phyloP scores from a whole-genome alignment of 116 monocot species.

The Trichopus zeylanicus region DNA sequence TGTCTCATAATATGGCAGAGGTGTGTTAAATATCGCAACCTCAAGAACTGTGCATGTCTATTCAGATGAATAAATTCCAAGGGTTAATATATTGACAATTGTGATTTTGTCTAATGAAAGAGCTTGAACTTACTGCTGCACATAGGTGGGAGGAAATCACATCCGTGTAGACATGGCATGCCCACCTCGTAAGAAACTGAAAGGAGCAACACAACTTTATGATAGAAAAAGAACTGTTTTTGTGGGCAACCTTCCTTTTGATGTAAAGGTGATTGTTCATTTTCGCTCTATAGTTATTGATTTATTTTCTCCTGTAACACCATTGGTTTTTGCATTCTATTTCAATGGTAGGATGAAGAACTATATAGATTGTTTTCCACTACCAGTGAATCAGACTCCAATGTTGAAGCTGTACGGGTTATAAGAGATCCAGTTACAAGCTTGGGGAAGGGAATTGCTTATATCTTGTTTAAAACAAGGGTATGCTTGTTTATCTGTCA shows the following conservation, averaged over 20 bases:
- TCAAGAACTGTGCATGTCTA: too few relatives aligned
- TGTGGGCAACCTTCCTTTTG: slow-evolving; percentile 94
- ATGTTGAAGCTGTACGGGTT: slow-evolving; percentile 79
- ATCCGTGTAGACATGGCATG: slow-evolving; percentile 95
- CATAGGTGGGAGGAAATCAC: slow-evolving; percentile 80
- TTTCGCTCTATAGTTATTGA: neutral
- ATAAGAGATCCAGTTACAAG: slow-evolving; percentile 81
- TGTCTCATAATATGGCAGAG: slow-evolving; percentile 73
- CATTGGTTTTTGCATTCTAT: neutral
- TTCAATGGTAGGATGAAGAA: slow-evolving; percentile 72
- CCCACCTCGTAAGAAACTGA: slow-evolving; percentile 87
- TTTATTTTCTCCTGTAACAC: neutral
- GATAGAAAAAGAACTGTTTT: slow-evolving; percentile 88
- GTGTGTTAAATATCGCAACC: too few relatives aligned
- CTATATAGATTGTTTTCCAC: slow-evolving; percentile 74
- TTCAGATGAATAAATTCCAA: too few relatives aligned
- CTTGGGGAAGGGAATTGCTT: slow-evolving; percentile 92
- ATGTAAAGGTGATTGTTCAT: slow-evolving; percentile 59
- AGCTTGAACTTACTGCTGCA: slow-evolving; percentile 9
- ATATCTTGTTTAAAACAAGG: slow-evolving; percentile 90
- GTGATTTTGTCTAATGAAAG: too few relatives aligned
- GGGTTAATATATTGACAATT: too few relatives aligned
- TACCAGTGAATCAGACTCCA: slow-evolving; percentile 25
- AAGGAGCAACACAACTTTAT: slow-evolving; percentile 70
- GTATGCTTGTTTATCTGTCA: slow-evolving; percentile 27